Percentiles rank a stretch among this genome's conserved stretches.
phyloP scores from a whole-genome alignment of 306 rosid genomes.

The Senna tora region DNA sequence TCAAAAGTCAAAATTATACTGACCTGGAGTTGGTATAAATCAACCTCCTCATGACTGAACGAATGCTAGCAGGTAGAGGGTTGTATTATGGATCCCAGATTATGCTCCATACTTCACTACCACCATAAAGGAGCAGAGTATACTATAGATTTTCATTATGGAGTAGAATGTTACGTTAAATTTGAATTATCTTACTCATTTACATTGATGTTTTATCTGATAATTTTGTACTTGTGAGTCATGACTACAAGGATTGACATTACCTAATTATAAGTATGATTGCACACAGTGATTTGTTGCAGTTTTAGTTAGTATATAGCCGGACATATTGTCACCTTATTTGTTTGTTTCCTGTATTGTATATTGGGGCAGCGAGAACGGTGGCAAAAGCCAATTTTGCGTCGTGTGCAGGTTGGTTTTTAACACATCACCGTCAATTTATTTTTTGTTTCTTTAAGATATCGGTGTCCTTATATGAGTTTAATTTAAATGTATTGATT shows the following conservation, averaged over 20 bases:
- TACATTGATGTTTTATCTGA: conserved; percentile 25
- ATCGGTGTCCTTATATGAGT: not conserved
- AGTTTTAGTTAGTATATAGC: conserved; percentile 18
- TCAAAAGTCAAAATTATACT: conserved; percentile 19
- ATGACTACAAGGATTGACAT: not conserved
- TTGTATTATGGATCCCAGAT: conserved; percentile 8
- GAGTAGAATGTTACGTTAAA: conserved; percentile 20
- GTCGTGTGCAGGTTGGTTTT: conserved; percentile 52
- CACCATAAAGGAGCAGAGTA: conserved; percentile 14
- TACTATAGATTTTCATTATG: conserved; percentile 19
- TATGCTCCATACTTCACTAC: conserved; percentile 17
- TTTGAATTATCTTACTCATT: conserved; percentile 24
- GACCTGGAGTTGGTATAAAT: conserved; percentile 16
- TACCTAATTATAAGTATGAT: not conserved
- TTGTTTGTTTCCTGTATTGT: not conserved
- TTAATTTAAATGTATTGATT: conserved; percentile 12
- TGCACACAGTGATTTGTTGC: not conserved
- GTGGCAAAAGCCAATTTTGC: conserved; percentile 54
- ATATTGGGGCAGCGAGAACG: conserved; percentile 45
- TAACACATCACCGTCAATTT: conserved; percentile 1
- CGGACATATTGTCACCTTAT: conserved; percentile 16
- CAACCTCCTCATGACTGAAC: conserved; percentile 19
- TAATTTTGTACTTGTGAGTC: not conserved
- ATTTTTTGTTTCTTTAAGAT: conserved; percentile 9
- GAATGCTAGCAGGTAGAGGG: conserved; percentile 17